A percentile compares a stretch with the other conserved stretches of the same genome.
Evolutionary conservation across 2,329 filamentous ascomycete genomes (phyloP).

Genomic region (Alternaria triticina): DNA sequence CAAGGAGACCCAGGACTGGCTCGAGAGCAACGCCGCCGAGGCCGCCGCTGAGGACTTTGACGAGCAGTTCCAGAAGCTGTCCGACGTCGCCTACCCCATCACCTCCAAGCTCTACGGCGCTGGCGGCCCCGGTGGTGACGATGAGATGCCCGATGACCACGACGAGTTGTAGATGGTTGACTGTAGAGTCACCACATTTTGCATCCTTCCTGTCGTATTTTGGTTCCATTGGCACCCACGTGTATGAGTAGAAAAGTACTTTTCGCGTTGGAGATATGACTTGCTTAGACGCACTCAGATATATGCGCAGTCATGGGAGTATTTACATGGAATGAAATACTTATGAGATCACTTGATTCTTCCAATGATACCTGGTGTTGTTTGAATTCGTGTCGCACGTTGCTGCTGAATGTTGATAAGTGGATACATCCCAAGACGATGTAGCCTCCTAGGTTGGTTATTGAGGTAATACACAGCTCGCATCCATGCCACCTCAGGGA

Average conservation of each 20-base stretch:
- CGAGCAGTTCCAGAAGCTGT: conserved; percentile 99
- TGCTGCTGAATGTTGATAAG: not conserved
- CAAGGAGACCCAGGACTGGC: conserved; percentile 97
- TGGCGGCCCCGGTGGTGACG: conserved; percentile 69
- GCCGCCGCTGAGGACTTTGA: conserved; percentile 94
- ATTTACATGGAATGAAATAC: conserved; percentile 20
- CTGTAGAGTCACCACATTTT: conserved; percentile 18
- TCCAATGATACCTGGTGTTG: conserved; percentile 1
- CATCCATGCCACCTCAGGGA: no score
- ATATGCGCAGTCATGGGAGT: conserved; percentile 22
- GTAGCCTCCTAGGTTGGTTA: no score
- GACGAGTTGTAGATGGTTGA: conserved; percentile 55
- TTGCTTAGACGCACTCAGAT: conserved; percentile 23
- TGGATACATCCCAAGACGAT: no score
- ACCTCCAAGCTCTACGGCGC: conserved; percentile 94
- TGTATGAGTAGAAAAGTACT: conserved; percentile 39
- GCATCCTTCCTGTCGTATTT: conserved; percentile 18
- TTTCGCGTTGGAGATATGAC: conserved; percentile 8
- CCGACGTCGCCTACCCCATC: conserved; percentile 95
- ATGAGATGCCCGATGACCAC: conserved; percentile 61
- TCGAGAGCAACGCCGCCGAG: conserved; percentile 89
- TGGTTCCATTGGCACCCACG: conserved; percentile 26
- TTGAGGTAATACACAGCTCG: no score
- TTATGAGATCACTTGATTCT: conserved; percentile 14
- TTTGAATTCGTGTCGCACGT: not conserved